Base-by-base conservation (phyloP, 2,329 filamentous ascomycete genomes). In the Penicillium sp. region DNA sequence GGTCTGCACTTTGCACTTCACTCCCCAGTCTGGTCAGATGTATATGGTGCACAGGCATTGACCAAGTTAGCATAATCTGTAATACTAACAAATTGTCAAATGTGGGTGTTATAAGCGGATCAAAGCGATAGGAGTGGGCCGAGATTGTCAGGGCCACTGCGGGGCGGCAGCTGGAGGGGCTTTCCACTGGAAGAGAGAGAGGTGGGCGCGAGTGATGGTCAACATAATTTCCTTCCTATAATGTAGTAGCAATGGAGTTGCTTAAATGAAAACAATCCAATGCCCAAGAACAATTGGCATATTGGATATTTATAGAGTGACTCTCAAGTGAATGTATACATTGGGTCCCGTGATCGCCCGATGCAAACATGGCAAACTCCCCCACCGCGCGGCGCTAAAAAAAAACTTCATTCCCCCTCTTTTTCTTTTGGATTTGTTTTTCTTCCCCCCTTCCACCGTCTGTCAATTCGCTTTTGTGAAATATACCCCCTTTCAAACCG, bases 401-500 rank as follows among this genome's bases (percentile, higher is more conserved):
- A 58, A 60, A 61, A 61, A 62, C 54, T 60, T 63, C 53, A 51
- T 65, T 61, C 59, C 61, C 61, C 62, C 57, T 65, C 61, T 61
- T 66, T 63, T 39, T 61, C 15, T 62, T 59, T 59, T 61, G n/a
- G n/a, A n/a, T n/a, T 59, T 62, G 65, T 66, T 64, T 62, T 48
- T 57, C 58, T 43, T 54, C 47, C 42, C 33, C 44, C 34, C 51
- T 53, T 49, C 49, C 26, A 46, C 49, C 49, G 42, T 53, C 52
- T 45, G 46, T 50, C 56, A 62, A 56, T 65, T 66, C 63, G 57
- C 58, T 57, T 58, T 50, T 55, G 61, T 60, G 55, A 59, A 59
- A 60, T 45, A 56, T 41, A 26, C 34, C 51, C 52, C 50, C 45
- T 51, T n/a, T n/a, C 58, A 36, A 57, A 52, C 73, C 75, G 76